phyloP scores from a whole-genome alignment of 2,329 filamentous ascomycete genomes.

The Diaporthe aspalathi region DNA sequence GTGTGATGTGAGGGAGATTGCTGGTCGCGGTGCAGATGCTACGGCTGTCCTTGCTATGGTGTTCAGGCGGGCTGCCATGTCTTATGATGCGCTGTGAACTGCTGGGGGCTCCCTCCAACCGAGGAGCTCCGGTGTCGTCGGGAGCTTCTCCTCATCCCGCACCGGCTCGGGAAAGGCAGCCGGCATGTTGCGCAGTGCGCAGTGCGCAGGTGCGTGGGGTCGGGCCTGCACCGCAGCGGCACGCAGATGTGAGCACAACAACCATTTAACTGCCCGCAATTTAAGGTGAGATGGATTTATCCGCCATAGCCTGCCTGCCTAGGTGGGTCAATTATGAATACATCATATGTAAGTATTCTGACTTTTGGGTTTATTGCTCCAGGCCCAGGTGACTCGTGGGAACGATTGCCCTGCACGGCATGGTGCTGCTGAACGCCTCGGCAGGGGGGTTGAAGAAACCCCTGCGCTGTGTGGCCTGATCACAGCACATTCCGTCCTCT shows the following conservation, averaged over 20 bases:
- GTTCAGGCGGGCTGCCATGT: constrained; percentile 36
- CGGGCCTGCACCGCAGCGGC: not conserved
- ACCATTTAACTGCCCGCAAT: too few relatives aligned
- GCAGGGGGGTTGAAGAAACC: not conserved
- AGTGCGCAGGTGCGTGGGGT: constrained; percentile 18
- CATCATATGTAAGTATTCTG: too few relatives aligned
- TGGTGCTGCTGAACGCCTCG: not conserved
- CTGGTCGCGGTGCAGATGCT: constrained; percentile 32
- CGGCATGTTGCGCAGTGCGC: not conserved
- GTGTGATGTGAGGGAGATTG: not conserved
- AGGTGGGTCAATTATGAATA: too few relatives aligned
- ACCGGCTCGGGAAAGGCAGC: not conserved
- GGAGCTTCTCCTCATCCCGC: not conserved
- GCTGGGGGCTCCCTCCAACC: too few relatives aligned
- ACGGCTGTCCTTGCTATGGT: constrained; percentile 20
- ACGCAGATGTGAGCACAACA: not conserved
- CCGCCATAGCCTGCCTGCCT: too few relatives aligned
- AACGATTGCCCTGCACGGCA: not conserved
- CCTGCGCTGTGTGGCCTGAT: constrained; percentile 18
- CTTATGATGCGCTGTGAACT: not conserved
- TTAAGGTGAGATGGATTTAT: not conserved
- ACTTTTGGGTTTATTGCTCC: not conserved
- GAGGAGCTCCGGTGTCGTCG: too few relatives aligned
- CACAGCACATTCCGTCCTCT: not conserved
- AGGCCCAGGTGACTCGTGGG: not conserved